Evolutionary conservation across 2,329 filamentous ascomycete genomes (phyloP).

Genomic region (Pseudogymnoascus sp.): DNA sequence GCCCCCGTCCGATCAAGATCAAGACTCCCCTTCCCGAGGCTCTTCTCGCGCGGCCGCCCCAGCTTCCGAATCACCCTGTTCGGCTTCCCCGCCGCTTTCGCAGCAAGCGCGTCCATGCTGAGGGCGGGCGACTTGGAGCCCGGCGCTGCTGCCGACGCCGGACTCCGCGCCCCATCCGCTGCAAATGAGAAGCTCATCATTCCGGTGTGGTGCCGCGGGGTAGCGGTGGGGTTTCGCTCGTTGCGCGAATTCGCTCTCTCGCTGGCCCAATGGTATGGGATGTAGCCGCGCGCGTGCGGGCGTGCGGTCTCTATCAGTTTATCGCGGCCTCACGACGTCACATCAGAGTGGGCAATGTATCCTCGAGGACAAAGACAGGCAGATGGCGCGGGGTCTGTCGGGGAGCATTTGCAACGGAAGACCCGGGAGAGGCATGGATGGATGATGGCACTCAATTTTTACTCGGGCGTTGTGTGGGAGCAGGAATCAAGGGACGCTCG

Average conservation of each 20-base stretch:
- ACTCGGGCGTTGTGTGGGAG: not conserved
- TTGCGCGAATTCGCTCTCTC: too few species aligned
- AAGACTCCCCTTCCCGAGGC: not conserved
- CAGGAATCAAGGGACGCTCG: not conserved
- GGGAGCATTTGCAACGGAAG: not conserved
- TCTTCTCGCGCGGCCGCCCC: not conserved
- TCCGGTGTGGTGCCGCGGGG: not conserved
- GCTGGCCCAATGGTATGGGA: not conserved
- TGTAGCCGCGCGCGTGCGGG: not conserved
- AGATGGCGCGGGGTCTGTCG: not conserved
- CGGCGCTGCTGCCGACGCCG: not conserved
- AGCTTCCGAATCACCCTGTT: not conserved
- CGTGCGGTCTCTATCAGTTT: not conserved
- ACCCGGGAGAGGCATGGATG: conserved; percentile 1
- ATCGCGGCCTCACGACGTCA: not conserved
- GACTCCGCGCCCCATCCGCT: not conserved
- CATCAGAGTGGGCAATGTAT: not conserved
- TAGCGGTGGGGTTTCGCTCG: not conserved
- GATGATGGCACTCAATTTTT: not conserved
- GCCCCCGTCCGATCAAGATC: not conserved
- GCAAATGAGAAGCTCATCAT: conserved; percentile 8
- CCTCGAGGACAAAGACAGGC: not conserved
- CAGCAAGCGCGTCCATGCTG: not conserved
- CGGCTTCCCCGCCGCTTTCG: not conserved
- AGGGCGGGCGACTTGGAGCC: not conserved